Percentiles rank a stretch among this genome's conserved stretches.
Evolutionary conservation across 1,284 basidiomycete genomes (phyloP).

Genomic region (Ceratobasidium sp.): DNA sequence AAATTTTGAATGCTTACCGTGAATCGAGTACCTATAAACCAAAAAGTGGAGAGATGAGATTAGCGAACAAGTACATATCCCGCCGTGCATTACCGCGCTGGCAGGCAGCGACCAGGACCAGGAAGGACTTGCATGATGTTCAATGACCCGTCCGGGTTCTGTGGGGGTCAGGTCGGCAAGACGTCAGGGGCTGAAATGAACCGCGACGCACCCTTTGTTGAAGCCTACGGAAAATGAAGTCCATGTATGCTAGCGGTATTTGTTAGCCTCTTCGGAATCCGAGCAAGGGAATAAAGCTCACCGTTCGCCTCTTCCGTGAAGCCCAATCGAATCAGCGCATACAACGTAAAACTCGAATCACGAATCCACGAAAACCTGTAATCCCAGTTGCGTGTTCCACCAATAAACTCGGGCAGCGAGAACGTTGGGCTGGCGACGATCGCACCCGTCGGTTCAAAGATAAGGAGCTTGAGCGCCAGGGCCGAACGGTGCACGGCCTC

Average conservation of each 20-base stretch:
- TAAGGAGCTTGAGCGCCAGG: conserved; percentile 83
- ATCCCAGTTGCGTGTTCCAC: conserved; percentile 82
- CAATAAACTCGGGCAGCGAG: conserved; percentile 87
- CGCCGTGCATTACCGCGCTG: conserved; percentile 38
- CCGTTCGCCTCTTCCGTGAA: conserved; percentile 89
- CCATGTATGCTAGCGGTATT: conserved; percentile 71
- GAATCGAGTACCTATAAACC: conserved; percentile 70
- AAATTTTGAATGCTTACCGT: conserved; percentile 58
- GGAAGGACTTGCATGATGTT: conserved; percentile 75
- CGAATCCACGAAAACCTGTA: conserved; percentile 83
- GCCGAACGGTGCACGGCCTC: conserved; percentile 88
- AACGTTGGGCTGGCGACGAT: conserved; percentile 93
- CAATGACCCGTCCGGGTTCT: conserved; percentile 82
- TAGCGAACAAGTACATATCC: conserved; percentile 15
- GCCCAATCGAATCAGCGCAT: conserved; percentile 87
- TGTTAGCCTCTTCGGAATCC: conserved; percentile 29
- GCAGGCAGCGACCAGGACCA: conserved; percentile 11
- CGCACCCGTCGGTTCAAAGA: conserved; percentile 81
- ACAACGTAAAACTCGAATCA: conserved; percentile 89
- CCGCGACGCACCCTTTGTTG: conserved; percentile 60
- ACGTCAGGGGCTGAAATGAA: conserved; percentile 3
- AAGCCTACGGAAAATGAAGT: conserved; percentile 84
- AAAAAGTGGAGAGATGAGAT: conserved; percentile 13
- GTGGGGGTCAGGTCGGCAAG: not conserved
- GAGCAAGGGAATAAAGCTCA: conserved; percentile 50